Base-by-base conservation (phyloP, 2,329 filamentous ascomycete genomes). In the Penicillium paneum region DNA sequence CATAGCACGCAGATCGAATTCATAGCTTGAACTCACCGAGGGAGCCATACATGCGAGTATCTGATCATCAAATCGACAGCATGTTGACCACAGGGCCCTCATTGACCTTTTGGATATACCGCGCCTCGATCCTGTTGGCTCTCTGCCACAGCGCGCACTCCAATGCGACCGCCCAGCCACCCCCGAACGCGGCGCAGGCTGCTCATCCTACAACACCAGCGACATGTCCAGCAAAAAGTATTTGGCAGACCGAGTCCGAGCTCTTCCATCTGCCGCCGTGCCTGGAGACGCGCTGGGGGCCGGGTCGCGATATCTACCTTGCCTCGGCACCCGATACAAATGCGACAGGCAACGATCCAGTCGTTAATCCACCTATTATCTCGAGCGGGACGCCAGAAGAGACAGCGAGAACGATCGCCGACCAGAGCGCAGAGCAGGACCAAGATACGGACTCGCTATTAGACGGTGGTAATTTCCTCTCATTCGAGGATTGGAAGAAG, bases 401-500 rank as follows among this genome's bases (percentile, higher is more conserved):
- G 13, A 53, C 52, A 10, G 49, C 19, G 1, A 40, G 17, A 31
- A 41, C 41, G 8, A 46, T 32, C 11, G 29, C 44, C 15, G 49
- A 46, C 2, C 48, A 48, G 5, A 49, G n/a, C 6, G 2, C 49
- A 13, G 58, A 76, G 12, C 64, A 74, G 15, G 81, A 85, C 51
- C 69, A 78, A 15, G 86, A 89, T 54, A 78, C 79, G 6, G 88
- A 89, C 44, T 86, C 84, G 2, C 80, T 83, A 0, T 78, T 88
- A 11, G 87, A 90, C 66, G 89, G 90, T 62, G 83, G 87, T 42
- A 87, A 91, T 7, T 97, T 97, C 71, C 85, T 97, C 65, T 97
- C 94, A 0, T 99, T 99, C 65, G 94, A 97, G 70, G 93, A 97
- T 66, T 99, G 94, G 94, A 97, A 96, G 76, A 90, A 88, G 67